Conservation (phyloP, 2,329 filamentous ascomycete species). For the Macrophomina phaseolina region DNA sequence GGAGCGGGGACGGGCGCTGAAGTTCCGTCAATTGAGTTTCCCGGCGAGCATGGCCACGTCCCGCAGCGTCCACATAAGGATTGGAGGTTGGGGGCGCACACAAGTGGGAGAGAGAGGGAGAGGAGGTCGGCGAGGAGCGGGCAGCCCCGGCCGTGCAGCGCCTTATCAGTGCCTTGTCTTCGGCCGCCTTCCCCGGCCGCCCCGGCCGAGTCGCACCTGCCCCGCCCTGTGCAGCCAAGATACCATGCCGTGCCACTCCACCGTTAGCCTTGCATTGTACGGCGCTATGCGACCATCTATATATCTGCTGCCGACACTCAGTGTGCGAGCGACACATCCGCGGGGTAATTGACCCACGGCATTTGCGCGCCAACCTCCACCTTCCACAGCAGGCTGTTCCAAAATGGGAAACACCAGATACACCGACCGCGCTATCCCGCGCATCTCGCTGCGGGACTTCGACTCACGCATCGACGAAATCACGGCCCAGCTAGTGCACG, state of each 20-base stretch:
- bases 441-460: conserved; percentile 62
- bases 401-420: conserved; percentile 6
- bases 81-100: neutral
- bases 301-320: neutral
- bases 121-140: conserved; percentile 4
- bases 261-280: neutral
- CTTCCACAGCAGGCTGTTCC: neutral
- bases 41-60: neutral
- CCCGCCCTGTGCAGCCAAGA: neutral
- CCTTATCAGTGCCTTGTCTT: conserved; percentile 3
- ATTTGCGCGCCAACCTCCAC: neutral
- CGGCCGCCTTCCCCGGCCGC: conserved; percentile 1
- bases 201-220: conserved; percentile 7
- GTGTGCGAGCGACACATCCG: too few relatives aligned
- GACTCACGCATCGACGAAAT: conserved; percentile 60
- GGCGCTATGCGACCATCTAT: neutral
- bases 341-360: too few relatives aligned
- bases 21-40: neutral
- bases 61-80: too few relatives aligned
- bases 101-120: neutral
- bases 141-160: conserved; percentile 15
- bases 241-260: neutral
- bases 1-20: neutral
- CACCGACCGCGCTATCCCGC: conserved; percentile 52
- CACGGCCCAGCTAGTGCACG: conserved; percentile 57